Evolutionary conservation across 139 green algal genomes (phyloP).

Genomic region (Volvox reticuliferus): DNA sequence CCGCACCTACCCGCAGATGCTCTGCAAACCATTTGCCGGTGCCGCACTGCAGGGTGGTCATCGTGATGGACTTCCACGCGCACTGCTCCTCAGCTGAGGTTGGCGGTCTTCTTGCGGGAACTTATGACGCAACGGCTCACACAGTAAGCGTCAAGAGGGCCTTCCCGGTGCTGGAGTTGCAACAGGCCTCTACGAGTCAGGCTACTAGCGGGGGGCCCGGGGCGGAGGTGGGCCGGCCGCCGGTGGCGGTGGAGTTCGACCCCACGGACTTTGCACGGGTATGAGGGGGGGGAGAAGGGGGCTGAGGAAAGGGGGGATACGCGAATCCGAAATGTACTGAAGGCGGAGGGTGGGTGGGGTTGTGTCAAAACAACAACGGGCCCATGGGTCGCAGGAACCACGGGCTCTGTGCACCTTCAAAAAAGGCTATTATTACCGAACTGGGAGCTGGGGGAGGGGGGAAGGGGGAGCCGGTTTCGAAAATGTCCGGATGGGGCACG

Average conservation of each 20-base stretch:
- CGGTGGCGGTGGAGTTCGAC: constrained; percentile 80
- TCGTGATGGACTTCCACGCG: constrained; percentile 87
- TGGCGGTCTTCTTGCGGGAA: constrained; percentile 79
- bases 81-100: constrained; percentile 80
- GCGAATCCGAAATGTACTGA: too few species aligned
- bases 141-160: constrained; percentile 52
- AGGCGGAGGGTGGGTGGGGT: too few species aligned
- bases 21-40: background rate
- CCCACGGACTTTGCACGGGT: constrained; percentile 68
- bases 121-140: constrained; percentile 52
- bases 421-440: too few species aligned
- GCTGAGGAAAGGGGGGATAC: too few species aligned
- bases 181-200: background rate
- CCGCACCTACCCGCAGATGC: background rate
- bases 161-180: constrained; percentile 53
- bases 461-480: too few species aligned
- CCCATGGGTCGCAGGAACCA: too few species aligned
- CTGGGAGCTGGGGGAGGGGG: too few species aligned
- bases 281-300: background rate
- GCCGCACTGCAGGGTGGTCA: constrained; percentile 53
- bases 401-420: too few species aligned
- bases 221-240: background rate
- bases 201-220: background rate
- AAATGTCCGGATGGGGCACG: too few species aligned
- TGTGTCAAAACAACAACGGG: too few species aligned